Percentiles rank a stretch among this genome's conserved stretches.
Evolutionary conservation across 208 protist species (phyloP).

Genomic region (Wallacemonas sp.): DNA sequence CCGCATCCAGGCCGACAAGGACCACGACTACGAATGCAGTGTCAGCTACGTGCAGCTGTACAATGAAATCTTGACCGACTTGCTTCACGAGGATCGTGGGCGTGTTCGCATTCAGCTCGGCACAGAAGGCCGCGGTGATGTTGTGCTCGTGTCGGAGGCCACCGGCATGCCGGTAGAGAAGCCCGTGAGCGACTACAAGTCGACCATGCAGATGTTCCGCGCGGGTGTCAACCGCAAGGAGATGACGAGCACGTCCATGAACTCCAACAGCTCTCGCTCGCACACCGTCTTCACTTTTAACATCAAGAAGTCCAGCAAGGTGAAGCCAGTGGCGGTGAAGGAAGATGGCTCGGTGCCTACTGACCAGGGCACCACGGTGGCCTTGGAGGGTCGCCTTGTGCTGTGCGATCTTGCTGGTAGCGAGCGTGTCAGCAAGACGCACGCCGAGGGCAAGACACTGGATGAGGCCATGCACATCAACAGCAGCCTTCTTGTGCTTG

Average conservation of each 20-base stretch:
- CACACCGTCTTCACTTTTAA: constrained; percentile 94
- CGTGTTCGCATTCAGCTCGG: constrained; percentile 80
- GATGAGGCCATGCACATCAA: constrained; percentile 97
- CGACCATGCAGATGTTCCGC: constrained; percentile 75
- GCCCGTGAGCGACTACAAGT: constrained; percentile 60
- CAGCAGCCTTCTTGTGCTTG: constrained; percentile 92
- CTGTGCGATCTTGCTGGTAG: constrained; percentile 98
- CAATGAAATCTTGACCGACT: constrained; percentile 87
- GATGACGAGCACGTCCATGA: constrained; percentile 93
- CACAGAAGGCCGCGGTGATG: constrained; percentile 71
- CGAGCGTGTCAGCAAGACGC: constrained; percentile 92
- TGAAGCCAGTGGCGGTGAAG: constrained; percentile 26
- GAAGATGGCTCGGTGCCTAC: constrained; percentile 2
- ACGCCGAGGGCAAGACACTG: constrained; percentile 90
- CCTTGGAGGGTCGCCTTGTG: constrained; percentile 88
- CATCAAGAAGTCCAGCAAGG: constrained; percentile 74
- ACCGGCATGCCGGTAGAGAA: constrained; percentile 60
- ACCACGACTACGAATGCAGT: constrained; percentile 76
- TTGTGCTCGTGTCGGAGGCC: constrained; percentile 68
- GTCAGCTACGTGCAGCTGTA: constrained; percentile 91
- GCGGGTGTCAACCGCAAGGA: constrained; percentile 80
- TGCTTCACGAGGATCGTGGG: constrained; percentile 71
- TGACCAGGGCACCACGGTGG: constrained; percentile 22
- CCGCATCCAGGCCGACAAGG: constrained; percentile 54
- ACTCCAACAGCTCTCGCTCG: constrained; percentile 83